A percentile compares a stretch with the other conserved stretches of the same genome.
phyloP scores from a whole-genome alignment of 257 asterid genomes.

The Ligustrum vulgare region DNA sequence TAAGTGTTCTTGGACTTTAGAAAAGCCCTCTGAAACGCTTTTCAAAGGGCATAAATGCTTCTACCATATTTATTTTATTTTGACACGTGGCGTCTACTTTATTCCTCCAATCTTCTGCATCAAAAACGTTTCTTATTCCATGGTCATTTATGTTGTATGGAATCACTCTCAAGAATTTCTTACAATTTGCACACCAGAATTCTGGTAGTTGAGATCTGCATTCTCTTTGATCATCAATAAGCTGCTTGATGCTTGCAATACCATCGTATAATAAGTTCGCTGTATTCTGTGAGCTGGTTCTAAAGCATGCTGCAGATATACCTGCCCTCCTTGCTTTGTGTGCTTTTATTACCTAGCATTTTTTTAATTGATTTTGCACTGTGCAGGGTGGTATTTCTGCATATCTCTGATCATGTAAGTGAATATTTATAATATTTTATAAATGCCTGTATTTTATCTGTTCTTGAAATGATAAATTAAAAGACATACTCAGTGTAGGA shows the following conservation, averaged over 20 bases:
- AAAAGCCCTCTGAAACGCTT: too few species aligned
- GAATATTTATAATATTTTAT: background rate
- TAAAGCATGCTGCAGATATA: background rate
- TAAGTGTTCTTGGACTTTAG: too few species aligned
- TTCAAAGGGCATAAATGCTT: background rate
- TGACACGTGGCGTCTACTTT: background rate
- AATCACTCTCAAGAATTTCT: background rate
- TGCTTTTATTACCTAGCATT: background rate
- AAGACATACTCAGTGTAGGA: background rate
- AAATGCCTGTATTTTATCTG: background rate
- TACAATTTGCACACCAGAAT: background rate
- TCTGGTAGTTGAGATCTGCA: background rate
- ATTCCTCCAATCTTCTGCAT: conserved; percentile 4
- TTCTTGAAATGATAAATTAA: background rate
- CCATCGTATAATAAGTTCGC: background rate
- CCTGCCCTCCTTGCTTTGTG: background rate
- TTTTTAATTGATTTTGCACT: background rate
- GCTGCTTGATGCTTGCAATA: background rate
- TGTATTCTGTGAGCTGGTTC: background rate
- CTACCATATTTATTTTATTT: background rate
- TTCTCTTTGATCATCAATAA: background rate
- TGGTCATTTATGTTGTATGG: background rate
- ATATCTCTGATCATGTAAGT: background rate
- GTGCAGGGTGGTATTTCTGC: background rate
- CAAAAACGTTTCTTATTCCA: background rate